Evolutionary conservation across 2,329 filamentous ascomycete genomes (phyloP).

Genomic region (Trichoderma lentiforme): DNA sequence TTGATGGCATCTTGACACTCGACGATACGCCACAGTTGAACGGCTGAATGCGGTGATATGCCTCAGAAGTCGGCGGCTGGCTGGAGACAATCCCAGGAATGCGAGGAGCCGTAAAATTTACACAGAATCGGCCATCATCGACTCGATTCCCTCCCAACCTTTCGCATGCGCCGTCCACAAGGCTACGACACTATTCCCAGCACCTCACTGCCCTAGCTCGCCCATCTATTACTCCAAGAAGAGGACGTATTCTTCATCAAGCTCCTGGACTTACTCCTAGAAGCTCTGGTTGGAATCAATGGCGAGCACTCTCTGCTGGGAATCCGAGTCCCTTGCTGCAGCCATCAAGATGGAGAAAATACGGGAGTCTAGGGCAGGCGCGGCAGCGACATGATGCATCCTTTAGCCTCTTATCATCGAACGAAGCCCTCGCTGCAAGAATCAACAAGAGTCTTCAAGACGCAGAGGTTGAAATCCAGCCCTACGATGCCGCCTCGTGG

Average conservation of each 20-base stretch:
- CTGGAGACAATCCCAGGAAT: slow-evolving; percentile 28
- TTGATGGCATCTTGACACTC: not conserved
- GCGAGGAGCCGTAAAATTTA: slow-evolving; percentile 27
- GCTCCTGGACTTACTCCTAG: slow-evolving; percentile 13
- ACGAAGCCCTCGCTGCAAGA: not conserved
- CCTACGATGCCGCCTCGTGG: slow-evolving; percentile 22
- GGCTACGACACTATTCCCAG: slow-evolving; percentile 9
- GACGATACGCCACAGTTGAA: not conserved
- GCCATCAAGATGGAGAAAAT: slow-evolving; percentile 21
- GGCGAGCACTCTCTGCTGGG: slow-evolving; percentile 6
- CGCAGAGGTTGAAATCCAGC: slow-evolving; percentile 1
- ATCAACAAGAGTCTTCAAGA: not conserved
- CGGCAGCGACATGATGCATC: slow-evolving; percentile 14
- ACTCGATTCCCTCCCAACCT: slow-evolving; percentile 19
- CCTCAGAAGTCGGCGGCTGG: slow-evolving; percentile 20
- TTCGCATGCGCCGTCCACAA: not conserved
- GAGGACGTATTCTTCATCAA: slow-evolving; percentile 8
- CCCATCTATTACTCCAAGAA: slow-evolving; percentile 12
- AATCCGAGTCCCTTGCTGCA: slow-evolving; percentile 3
- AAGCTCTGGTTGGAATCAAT: slow-evolving; percentile 14
- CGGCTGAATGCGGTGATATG: slow-evolving; percentile 26
- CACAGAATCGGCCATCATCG: slow-evolving; percentile 21
- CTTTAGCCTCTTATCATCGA: not conserved
- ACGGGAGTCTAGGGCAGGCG: slow-evolving; percentile 22
- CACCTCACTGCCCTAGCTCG: slow-evolving; percentile 21